Base-by-base conservation (phyloP, 225 moss, liverwort and hornwort genomes). In the Sphagnum tenellum region DNA sequence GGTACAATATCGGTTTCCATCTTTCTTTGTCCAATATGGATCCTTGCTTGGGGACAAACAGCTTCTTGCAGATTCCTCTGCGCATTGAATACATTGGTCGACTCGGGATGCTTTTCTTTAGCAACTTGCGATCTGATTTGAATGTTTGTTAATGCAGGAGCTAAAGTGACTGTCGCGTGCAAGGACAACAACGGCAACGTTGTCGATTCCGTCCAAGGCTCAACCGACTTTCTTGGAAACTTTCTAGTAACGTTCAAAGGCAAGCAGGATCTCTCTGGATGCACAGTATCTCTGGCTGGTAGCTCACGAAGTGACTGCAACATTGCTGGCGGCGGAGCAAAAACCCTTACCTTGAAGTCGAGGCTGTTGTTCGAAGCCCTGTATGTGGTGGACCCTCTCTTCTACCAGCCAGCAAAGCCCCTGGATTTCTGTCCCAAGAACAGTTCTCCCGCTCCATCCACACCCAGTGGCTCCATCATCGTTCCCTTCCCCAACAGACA, bases 331-430 rank as follows among this genome's bases (percentile, higher is more conserved):
- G 80, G 82, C 9, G 89, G 82, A 59, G 87, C 80, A 8, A 77
- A 76, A 65, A 77, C 72, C n/a, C 29, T 89, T 50, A 64, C 59
- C 52, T 58, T 92, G 54, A 92, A 85, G 66, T 79, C 89, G 52
- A 92, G 87, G 77, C 77, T 92, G 48, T 72, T 92, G 54, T 79
- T 77, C 72, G 74, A 74, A 68, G 73, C 91, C 3, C 66, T 92
- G 74, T 92, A 92, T 60, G 70, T 81, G 49, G 87, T 81, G 69
- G 90, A 87, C 56, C 82, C 91, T 3, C 73, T 92, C 7, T 89
- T 87, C 59, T 92, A 78, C 82, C 81, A 68, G 50, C 91, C 91
- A 6, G 44, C 82, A 3, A 56, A 67, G 50, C 85, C 89, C 5
- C 64, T 69, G 77, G 73, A 67, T 0, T 85, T 89, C 70, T 92